A percentile compares a stretch with the other conserved stretches of the same genome.
Conservation (phyloP, 495 filamentous ascomycete species). For the Daldinia grandis region DNA sequence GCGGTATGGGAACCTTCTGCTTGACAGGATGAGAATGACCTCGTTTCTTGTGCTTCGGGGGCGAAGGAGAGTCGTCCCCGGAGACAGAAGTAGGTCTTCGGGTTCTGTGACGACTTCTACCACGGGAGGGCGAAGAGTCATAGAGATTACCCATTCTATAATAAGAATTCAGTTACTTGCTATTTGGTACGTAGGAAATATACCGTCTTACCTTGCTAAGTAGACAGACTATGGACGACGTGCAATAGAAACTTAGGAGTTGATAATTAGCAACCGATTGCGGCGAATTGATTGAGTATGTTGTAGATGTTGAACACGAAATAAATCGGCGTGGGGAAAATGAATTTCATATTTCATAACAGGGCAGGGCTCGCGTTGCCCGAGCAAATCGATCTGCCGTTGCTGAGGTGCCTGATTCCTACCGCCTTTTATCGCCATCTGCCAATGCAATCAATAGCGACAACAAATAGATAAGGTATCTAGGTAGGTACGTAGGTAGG, state of each 20-base stretch:
- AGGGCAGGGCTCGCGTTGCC: neutral
- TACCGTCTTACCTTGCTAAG: neutral
- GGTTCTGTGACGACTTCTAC: neutral
- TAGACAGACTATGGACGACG: neutral
- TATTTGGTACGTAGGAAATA: neutral
- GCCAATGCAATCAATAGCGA: neutral
- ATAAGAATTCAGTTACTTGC: neutral
- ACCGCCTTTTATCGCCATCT: neutral
- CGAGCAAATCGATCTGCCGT: neutral
- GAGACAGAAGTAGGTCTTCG: neutral
- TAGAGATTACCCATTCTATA: neutral
- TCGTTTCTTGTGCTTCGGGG: neutral
- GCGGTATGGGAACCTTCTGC: neutral
- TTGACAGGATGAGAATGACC: neutral
- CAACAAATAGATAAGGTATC: neutral
- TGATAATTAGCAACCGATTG: neutral
- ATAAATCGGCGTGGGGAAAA: neutral
- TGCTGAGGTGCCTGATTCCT: neutral
- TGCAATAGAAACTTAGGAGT: neutral
- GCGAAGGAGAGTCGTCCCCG: neutral
- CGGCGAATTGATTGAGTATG: neutral
- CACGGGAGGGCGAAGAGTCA: neutral
- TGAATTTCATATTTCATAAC: neutral
- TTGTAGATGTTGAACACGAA: neutral
- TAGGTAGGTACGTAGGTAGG: neutral